Conservation (phyloP, 2,329 filamentous ascomycete genomes). For the Colletotrichum australisinense region DNA sequence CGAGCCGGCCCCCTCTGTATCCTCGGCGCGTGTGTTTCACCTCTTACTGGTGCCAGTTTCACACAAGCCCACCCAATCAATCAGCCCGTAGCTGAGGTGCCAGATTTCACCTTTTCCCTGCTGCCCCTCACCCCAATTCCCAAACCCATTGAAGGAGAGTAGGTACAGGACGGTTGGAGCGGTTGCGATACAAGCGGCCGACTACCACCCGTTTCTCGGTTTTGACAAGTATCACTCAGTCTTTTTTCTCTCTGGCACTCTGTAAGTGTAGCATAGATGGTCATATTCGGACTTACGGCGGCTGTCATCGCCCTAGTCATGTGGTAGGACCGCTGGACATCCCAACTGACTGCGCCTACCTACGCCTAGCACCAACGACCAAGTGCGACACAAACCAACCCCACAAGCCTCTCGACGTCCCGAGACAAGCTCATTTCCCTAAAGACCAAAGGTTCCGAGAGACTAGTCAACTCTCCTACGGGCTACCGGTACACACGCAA, state of each 20-base stretch:
- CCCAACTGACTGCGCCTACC: too few relatives aligned
- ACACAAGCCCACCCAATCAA: slow-evolving; percentile 40
- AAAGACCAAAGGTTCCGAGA: not conserved
- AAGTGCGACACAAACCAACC: not conserved
- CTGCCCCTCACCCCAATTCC: not conserved
- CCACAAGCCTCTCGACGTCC: slow-evolving; percentile 17
- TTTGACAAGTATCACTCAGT: not conserved
- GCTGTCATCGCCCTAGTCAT: not conserved
- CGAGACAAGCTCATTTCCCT: slow-evolving; percentile 9
- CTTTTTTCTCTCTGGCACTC: too few relatives aligned
- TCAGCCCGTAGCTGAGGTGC: not conserved
- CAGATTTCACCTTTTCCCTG: not conserved
- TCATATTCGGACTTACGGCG: not conserved
- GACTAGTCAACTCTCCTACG: not conserved
- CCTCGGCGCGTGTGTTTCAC: slow-evolving; percentile 45
- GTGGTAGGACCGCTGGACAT: not conserved
- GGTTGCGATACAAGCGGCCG: not conserved
- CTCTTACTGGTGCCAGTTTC: slow-evolving; percentile 42
- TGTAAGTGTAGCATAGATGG: too few relatives aligned
- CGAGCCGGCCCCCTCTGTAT: slow-evolving; percentile 21
- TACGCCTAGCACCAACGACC: not conserved
- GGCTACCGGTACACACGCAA: not conserved
- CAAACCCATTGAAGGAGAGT: not conserved
- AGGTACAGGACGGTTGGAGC: not conserved
- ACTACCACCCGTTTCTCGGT: too few relatives aligned